phyloP scores from a whole-genome alignment of 345 rosid genomes.

The Aurinia saxatilis region DNA sequence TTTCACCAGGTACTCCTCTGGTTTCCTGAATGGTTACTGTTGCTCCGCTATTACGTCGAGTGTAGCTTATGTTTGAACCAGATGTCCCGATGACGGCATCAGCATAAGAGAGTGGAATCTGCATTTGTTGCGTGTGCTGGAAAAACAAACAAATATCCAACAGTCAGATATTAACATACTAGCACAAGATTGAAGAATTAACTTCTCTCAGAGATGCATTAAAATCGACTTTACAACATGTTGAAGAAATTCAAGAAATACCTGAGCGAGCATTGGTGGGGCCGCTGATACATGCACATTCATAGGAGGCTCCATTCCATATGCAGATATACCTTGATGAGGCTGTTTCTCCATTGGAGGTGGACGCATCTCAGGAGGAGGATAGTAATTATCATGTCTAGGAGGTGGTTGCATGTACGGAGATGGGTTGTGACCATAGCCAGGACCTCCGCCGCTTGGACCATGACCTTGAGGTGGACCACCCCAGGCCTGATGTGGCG shows the following conservation, averaged over 20 bases:
- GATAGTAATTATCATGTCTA: slow-evolving; percentile 80
- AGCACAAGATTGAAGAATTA: neutral
- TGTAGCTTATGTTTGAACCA: slow-evolving; percentile 93
- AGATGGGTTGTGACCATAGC: slow-evolving; percentile 67
- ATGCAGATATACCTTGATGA: slow-evolving; percentile 93
- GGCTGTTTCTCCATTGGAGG: slow-evolving; percentile 89
- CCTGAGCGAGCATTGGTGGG: slow-evolving; percentile 96
- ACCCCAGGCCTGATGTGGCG: slow-evolving; percentile 90
- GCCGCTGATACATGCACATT: slow-evolving; percentile 66
- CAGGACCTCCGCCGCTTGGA: slow-evolving; percentile 62
- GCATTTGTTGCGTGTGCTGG: slow-evolving; percentile 83
- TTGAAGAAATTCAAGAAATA: slow-evolving; percentile 12
- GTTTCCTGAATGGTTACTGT: slow-evolving; percentile 95
- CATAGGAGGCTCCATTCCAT: slow-evolving; percentile 88
- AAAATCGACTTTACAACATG: neutral
- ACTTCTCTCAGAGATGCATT: neutral
- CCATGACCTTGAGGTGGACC: slow-evolving; percentile 86
- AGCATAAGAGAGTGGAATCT: slow-evolving; percentile 84
- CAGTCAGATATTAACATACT: neutral
- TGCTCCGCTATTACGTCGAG: slow-evolving; percentile 95
- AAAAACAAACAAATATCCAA: slow-evolving; percentile 4
- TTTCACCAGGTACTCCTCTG: slow-evolving; percentile 92
- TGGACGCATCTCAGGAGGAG: slow-evolving; percentile 71
- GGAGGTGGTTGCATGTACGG: slow-evolving; percentile 75
- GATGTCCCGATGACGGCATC: slow-evolving; percentile 98